phyloP scores from a whole-genome alignment of 495 filamentous ascomycete species.

The Amorphotheca resinae region DNA sequence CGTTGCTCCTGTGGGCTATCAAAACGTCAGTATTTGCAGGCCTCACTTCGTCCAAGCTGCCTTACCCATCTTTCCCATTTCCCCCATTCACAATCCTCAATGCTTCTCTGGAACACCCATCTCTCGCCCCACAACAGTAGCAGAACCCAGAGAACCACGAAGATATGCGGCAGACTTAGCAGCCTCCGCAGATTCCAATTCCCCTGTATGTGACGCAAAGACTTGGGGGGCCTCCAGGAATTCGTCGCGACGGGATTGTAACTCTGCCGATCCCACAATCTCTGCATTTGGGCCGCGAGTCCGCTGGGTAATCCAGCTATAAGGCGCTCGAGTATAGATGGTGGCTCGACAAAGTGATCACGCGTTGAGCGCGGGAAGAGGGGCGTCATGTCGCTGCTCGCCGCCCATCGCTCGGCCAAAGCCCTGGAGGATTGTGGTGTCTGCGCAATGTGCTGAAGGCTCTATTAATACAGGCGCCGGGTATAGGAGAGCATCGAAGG shows the following conservation, averaged over 20 bases:
- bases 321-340: constrained; percentile 13
- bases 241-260: constrained; percentile 8
- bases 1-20: constrained; percentile 58
- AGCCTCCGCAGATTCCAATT: constrained; percentile 17
- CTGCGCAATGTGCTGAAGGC: no score
- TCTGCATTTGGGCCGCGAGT: constrained; percentile 12
- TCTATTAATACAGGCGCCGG: no score
- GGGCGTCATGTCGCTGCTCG: constrained; percentile 22
- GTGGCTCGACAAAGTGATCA: constrained; percentile 13
- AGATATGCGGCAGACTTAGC: constrained; percentile 48
- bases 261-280: constrained; percentile 7
- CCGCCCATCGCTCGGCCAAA: constrained; percentile 23
- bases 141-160: constrained; percentile 64
- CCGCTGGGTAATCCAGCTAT: constrained; percentile 7
- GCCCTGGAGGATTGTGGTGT: no score
- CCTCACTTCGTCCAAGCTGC: constrained; percentile 1
- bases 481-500: no score
- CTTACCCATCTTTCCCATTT: constrained; percentile 90
- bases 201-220: constrained; percentile 5
- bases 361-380: constrained; percentile 12
- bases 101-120: constrained; percentile 52
- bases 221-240: background rate
- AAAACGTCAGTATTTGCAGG: background rate
- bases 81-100: constrained; percentile 67
- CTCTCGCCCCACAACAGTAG: constrained; percentile 82